Conservation (phyloP, 805 yeast genomes). For the Wickerhamiella sergipiensis region DNA sequence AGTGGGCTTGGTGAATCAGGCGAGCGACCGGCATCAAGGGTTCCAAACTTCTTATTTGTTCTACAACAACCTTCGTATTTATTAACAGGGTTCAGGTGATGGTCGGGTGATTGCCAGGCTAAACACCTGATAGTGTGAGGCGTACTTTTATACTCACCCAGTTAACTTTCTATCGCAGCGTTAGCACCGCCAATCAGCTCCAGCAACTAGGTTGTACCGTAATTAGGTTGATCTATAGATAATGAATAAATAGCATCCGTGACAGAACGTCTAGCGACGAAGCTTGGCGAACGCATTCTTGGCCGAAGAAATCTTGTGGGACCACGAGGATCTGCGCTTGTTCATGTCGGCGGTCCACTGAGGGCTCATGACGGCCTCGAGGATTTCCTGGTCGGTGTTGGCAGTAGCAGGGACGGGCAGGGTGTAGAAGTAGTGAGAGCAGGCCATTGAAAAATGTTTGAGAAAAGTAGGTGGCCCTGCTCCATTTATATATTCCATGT, state of each 20-base stretch:
- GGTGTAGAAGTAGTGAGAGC: background rate
- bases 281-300: background rate
- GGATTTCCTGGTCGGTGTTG: background rate
- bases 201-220: too few species aligned
- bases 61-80: too few species aligned
- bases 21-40: too few species aligned
- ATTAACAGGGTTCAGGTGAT: too few species aligned
- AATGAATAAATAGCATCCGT: background rate
- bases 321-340: background rate
- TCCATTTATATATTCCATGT: background rate
- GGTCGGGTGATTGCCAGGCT: too few species aligned
- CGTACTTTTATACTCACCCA: too few species aligned
- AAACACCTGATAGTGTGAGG: too few species aligned
- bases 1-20: too few species aligned
- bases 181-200: slow-evolving; percentile 3
- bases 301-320: background rate
- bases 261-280: background rate
- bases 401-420: background rate
- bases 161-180: too few species aligned
- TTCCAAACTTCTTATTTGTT: too few species aligned
- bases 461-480: background rate
- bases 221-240: background rate
- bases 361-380: background rate
- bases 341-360: background rate
- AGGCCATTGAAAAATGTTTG: background rate